phyloP scores from a whole-genome alignment of 768 basidiomycete species.

The Boletus edulis region DNA sequence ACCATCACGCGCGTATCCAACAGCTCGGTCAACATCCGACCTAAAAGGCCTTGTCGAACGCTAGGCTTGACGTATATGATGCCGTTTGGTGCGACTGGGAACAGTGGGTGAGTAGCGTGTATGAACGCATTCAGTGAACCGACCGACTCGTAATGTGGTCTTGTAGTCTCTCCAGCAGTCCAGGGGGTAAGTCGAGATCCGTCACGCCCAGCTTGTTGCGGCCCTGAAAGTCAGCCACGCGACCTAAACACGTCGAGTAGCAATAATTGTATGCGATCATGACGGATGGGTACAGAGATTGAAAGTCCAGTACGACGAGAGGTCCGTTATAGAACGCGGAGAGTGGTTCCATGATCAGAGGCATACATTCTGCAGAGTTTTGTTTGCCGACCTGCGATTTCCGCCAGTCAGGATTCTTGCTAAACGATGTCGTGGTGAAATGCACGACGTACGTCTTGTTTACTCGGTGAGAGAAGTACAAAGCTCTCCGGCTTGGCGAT shows the following conservation, averaged over 20 bases:
- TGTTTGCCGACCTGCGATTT: slow-evolving; percentile 80
- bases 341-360: slow-evolving; percentile 91
- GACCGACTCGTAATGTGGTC: slow-evolving; percentile 73
- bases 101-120: too few species aligned
- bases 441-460: slow-evolving; percentile 61
- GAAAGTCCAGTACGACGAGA: slow-evolving; percentile 92
- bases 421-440: not conserved
- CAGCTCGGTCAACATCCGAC: slow-evolving; percentile 89
- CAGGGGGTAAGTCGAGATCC: slow-evolving; percentile 65
- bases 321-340: slow-evolving; percentile 94
- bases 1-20: slow-evolving; percentile 97
- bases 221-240: slow-evolving; percentile 83
- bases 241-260: slow-evolving; percentile 94
- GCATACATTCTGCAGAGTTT: slow-evolving; percentile 95
- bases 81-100: too few species aligned
- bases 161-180: slow-evolving; percentile 64
- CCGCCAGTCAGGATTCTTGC: not conserved
- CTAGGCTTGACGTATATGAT: too few species aligned
- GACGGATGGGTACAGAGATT: slow-evolving; percentile 92
- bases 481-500: slow-evolving; percentile 96
- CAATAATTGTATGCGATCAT: slow-evolving; percentile 99
- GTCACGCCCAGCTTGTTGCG: slow-evolving; percentile 85
- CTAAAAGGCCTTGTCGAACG: slow-evolving; percentile 81
- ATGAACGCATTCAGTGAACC: slow-evolving; percentile 50
- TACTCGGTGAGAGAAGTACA: slow-evolving; percentile 86